Conservation (phyloP, 768 basidiomycete species). For the Lentinula aciculospora region DNA sequence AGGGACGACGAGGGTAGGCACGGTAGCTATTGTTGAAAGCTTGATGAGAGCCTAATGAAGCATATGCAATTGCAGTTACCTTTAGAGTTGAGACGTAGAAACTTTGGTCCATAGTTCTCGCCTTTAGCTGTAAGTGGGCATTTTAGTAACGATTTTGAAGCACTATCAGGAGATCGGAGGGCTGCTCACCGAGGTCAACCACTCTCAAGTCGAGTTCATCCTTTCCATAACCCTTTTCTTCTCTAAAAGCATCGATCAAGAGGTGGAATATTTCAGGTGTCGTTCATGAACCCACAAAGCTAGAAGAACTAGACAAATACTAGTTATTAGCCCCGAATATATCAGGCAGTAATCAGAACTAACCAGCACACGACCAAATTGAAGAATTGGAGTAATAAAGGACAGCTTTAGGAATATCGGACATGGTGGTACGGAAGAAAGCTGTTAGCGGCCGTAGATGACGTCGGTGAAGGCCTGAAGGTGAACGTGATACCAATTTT, state of each 20-base stretch:
- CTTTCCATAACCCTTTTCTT: conserved; percentile 79
- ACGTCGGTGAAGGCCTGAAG: not conserved
- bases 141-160: not conserved
- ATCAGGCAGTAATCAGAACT: conserved; percentile 13
- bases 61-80: conserved; percentile 32
- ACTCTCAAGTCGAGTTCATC: conserved; percentile 70
- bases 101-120: conserved; percentile 72
- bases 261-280: not conserved
- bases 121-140: conserved; percentile 52
- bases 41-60: not conserved
- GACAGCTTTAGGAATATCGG: conserved; percentile 65
- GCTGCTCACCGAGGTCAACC: conserved; percentile 52
- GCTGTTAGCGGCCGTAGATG: not conserved
- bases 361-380: conserved; percentile 59
- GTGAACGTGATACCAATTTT: not conserved
- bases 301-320: conserved; percentile 36
- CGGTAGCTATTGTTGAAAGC: conserved; percentile 43
- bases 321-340: not conserved
- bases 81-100: conserved; percentile 72
- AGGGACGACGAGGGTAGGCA: conserved; percentile 85
- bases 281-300: conserved; percentile 40
- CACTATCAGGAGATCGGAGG: not conserved
- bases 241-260: conserved; percentile 21
- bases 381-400: conserved; percentile 56
- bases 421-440: conserved; percentile 19